A percentile compares a stretch with the other conserved stretches of the same genome.
These are phyloP conservation scores for Zygotorulaspora florentina DNA, from an alignment of 805 yeast genomes.

Conservation along the genomic window DNA sequence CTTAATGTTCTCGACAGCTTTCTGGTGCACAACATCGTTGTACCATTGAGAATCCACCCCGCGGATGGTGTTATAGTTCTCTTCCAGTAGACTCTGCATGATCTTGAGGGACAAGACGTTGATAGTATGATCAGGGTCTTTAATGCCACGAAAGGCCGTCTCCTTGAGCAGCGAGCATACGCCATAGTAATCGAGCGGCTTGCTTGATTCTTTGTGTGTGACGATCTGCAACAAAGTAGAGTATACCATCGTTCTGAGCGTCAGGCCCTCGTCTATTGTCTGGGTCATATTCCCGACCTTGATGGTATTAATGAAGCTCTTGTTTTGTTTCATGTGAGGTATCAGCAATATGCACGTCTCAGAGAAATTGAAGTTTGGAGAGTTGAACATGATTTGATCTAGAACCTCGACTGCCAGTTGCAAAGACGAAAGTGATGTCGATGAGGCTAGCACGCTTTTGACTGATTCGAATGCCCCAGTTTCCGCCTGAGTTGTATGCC, in stretches of 20 bases:
- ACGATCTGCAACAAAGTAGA: slow-evolving; percentile 14
- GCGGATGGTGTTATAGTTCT: slow-evolving; percentile 5
- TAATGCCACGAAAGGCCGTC: slow-evolving; percentile 11
- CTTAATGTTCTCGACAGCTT: background rate
- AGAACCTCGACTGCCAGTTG: slow-evolving; percentile 5
- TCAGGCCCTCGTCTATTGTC: slow-evolving; percentile 27
- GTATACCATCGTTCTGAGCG: slow-evolving; percentile 17
- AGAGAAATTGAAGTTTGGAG: slow-evolving; percentile 2
- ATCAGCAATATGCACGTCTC: slow-evolving; percentile 8
- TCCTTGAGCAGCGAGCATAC: slow-evolving; percentile 9
- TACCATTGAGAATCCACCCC: slow-evolving; percentile 19
- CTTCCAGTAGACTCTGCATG: slow-evolving; percentile 3
- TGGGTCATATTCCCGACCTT: slow-evolving; percentile 35
- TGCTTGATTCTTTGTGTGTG: background rate
- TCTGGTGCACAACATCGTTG: slow-evolving; percentile 1
- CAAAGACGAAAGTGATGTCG: background rate
- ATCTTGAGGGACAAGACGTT: slow-evolving; percentile 4
- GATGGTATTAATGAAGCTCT: slow-evolving; percentile 23
- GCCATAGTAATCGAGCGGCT: slow-evolving; percentile 2
- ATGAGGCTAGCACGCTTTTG: background rate
- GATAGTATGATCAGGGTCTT: slow-evolving; percentile 15
- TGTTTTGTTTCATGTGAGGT: slow-evolving; percentile 24
- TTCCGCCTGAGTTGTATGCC: background rate
- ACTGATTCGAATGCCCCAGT: background rate
- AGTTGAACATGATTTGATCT: slow-evolving; percentile 2